These are phyloP conservation scores for Fusarium anthophilum DNA, from an alignment of 2,329 filamentous ascomycete species.

Conservation along the genomic window DNA sequence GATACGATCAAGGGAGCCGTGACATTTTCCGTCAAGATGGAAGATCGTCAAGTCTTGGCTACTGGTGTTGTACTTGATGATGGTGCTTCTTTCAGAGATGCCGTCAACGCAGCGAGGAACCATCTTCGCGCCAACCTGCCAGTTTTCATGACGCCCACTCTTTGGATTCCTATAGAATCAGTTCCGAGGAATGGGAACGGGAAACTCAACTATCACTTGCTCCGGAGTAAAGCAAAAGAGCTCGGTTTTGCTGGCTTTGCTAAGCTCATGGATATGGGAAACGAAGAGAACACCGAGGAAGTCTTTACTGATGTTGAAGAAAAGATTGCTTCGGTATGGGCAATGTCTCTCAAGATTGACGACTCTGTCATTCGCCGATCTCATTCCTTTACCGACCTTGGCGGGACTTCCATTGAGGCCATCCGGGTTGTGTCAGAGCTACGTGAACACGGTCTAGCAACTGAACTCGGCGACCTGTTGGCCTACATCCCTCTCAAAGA, in stretches of 20 bases:
- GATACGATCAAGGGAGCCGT: not conserved
- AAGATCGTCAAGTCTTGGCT: not conserved
- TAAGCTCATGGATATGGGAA: not conserved
- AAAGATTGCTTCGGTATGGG: not conserved
- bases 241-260: not conserved
- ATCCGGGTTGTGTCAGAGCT: slow-evolving; percentile 1
- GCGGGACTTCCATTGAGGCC: slow-evolving; percentile 18
- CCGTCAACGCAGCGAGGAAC: not conserved
- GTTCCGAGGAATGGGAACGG: slow-evolving; percentile 40
- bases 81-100: not conserved
- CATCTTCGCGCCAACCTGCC: slow-evolving; percentile 18
- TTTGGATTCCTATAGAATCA: slow-evolving; percentile 32
- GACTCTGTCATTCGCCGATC: not conserved
- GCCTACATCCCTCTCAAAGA: not conserved
- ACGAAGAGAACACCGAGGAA: not conserved
- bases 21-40: slow-evolving; percentile 5
- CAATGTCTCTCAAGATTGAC: not conserved
- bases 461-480: slow-evolving; percentile 1
- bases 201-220: slow-evolving; percentile 32
- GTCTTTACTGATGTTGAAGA: not conserved
- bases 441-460: not conserved
- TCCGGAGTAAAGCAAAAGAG: not conserved
- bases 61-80: not conserved
- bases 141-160: slow-evolving; percentile 38
- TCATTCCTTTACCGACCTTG: slow-evolving; percentile 6